Conservation (phyloP, 371 early-diverging fungal species). For the Caulochytrium protostelioides region DNA sequence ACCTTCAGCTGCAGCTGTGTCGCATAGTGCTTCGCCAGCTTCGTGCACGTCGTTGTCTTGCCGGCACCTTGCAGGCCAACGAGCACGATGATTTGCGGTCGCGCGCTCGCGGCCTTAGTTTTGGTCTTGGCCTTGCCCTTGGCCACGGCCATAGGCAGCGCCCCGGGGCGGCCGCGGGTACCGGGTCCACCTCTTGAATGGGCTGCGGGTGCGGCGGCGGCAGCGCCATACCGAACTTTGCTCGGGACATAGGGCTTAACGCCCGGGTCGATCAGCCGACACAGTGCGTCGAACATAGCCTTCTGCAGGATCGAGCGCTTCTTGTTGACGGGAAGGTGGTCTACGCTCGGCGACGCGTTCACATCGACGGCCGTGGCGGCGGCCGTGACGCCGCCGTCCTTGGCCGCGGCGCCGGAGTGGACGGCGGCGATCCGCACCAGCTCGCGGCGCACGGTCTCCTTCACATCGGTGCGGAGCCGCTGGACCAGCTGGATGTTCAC, state of each 20-base stretch:
- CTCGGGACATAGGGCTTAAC: slow-evolving; percentile 68
- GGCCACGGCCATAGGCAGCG: no score
- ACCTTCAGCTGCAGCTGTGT: slow-evolving; percentile 95
- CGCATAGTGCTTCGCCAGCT: slow-evolving; percentile 89
- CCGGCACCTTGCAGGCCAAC: slow-evolving; percentile 99
- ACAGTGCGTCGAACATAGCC: slow-evolving; percentile 92
- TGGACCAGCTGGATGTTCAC: slow-evolving; percentile 83
- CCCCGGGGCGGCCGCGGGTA: no score
- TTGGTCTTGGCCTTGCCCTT: no score
- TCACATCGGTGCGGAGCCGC: slow-evolving; percentile 67
- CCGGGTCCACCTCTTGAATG: no score
- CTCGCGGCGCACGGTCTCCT: slow-evolving; percentile 54
- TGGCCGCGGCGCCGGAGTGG: no score
- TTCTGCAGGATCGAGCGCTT: slow-evolving; percentile 73
- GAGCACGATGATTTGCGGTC: slow-evolving; percentile 97
- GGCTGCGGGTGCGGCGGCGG: no score
- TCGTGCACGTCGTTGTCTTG: slow-evolving; percentile 98
- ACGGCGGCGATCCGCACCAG: no score
- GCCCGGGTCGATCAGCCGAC: slow-evolving; percentile 79
- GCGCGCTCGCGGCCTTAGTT: no score
- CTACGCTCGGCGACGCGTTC: no score
- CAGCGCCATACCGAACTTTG: slow-evolving; percentile 18
- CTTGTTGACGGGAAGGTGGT: no score
- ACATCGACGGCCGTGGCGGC: no score
- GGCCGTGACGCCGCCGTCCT: no score